Base-by-base conservation (phyloP, 1,284 basidiomycete genomes). In the Apiotrichum mycotoxinovorans region DNA sequence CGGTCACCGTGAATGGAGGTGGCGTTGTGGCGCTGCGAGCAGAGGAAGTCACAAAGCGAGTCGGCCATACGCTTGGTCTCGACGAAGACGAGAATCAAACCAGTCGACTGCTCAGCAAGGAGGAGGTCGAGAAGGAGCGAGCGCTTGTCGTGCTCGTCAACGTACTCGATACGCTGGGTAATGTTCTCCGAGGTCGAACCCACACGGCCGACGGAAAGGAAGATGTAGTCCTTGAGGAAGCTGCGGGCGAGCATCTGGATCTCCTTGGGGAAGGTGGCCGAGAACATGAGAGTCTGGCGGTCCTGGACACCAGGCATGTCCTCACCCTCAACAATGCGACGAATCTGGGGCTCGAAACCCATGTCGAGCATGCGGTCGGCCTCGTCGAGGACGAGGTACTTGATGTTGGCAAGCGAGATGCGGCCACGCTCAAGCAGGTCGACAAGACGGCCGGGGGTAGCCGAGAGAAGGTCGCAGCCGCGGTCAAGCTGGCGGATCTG, bases 301-400 rank as follows among this genome's bases (percentile, higher is more conserved):
- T 94, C 87, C 54, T 85, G 81, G 25, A 90, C 87, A 54, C 86
- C 89, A 27, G 96, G 93, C 95, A 99, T 99, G 78, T 98, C 96
- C 73, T 95, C 93, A 64, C 90, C 90, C 77, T 98, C 91, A 33
- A 99, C 96, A 74, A 99, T 99, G 51, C 93, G 85, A 64, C 95
- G 86, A 72, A 99, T 99, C 80, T 98, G 95, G 60, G 96, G 96
- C 80, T 99, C 95, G 83, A 99, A 99, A 89, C 95, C 95, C 95
- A 99, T 99, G 82, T 99, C 95, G 70, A 99, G 85, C 95, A 99
- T 99, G 73, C 95, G 90, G 81, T 99, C 96, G 61, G 95, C 96
- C 81, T 99, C 96, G 72, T 99, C 96, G 58, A 99, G 88, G 35
- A 98, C 96, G 53, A 99, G 87, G 80, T 96, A 98, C 69, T 91